These are phyloP conservation scores for Tetratostichococcus sp. DNA, from an alignment of 139 green algal genomes.

Conservation along the genomic window DNA sequence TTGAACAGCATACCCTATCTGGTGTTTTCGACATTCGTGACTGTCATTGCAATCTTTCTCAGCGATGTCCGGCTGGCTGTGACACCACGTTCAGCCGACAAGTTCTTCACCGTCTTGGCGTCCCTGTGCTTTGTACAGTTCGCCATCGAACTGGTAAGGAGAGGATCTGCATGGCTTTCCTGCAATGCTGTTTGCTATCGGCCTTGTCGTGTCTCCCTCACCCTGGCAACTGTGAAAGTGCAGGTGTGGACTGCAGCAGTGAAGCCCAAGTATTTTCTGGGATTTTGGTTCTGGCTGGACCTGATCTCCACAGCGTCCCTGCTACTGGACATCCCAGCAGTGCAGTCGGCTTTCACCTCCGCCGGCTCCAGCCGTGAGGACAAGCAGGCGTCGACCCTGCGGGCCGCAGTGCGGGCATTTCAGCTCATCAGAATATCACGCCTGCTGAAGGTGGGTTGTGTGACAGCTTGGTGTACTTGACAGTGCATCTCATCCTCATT, in stretches of 20 bases:
- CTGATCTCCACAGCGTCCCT: conserved; percentile 67
- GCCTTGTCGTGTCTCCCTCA: no score
- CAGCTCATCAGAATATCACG: not conserved
- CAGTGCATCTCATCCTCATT: no score
- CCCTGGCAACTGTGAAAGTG: no score
- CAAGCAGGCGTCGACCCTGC: not conserved
- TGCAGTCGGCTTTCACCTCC: conserved; percentile 17
- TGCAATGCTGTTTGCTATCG: no score
- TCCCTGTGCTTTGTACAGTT: conserved; percentile 10
- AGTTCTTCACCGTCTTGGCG: conserved; percentile 49
- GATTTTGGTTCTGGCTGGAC: conserved; percentile 93
- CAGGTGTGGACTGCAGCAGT: not conserved
- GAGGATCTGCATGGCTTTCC: no score
- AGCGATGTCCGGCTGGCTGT: conserved; percentile 73
- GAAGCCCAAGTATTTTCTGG: conserved; percentile 63
- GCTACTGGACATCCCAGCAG: conserved; percentile 61
- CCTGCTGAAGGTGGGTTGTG: not conserved
- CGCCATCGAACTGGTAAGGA: not conserved
- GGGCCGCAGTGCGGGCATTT: not conserved
- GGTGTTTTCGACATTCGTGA: conserved; percentile 43
- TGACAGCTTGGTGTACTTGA: no score
- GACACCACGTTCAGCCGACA: conserved; percentile 50
- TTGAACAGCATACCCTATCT: conserved; percentile 1
- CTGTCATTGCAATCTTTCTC: conserved; percentile 72
- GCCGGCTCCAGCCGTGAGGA: conserved; percentile 7